A percentile compares a stretch with the other conserved stretches of the same genome.
These are phyloP conservation scores for Chiua virens DNA, from an alignment of 768 basidiomycete species.

Conservation along the genomic window DNA sequence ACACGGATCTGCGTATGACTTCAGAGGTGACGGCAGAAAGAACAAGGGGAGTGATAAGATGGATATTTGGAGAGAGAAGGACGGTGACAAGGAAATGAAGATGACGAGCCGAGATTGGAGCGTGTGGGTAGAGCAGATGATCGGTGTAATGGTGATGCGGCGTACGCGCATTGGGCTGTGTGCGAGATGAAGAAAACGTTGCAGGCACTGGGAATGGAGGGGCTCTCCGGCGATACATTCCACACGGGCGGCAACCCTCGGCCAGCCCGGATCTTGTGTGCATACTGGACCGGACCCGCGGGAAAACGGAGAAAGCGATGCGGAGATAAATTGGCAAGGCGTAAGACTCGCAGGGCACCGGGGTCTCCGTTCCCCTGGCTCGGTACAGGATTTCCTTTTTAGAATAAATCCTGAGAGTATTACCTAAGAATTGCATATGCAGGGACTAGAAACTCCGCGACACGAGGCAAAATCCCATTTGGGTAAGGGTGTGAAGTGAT, in stretches of 20 bases:
- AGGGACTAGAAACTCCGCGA: slow-evolving; percentile 35
- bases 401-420: slow-evolving; percentile 23
- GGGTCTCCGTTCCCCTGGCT: slow-evolving; percentile 15
- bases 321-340: slow-evolving; percentile 21
- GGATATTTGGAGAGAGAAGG: slow-evolving; percentile 17
- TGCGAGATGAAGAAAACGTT: slow-evolving; percentile 37
- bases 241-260: slow-evolving; percentile 21
- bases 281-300: slow-evolving; percentile 27
- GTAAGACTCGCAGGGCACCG: slow-evolving; percentile 27
- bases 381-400: slow-evolving; percentile 5
- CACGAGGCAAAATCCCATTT: slow-evolving; percentile 33
- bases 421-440: slow-evolving; percentile 28
- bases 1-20: slow-evolving; percentile 34
- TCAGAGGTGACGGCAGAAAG: slow-evolving; percentile 26
- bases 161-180: slow-evolving; percentile 24
- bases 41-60: slow-evolving; percentile 26
- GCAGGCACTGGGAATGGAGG: slow-evolving; percentile 16
- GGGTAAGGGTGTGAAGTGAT: not conserved
- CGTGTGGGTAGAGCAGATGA: slow-evolving; percentile 15
- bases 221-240: not conserved
- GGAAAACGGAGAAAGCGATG: slow-evolving; percentile 15
- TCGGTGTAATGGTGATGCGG: slow-evolving; percentile 19
- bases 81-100: slow-evolving; percentile 20
- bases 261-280: slow-evolving; percentile 29
- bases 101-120: slow-evolving; percentile 20